Base-by-base conservation (phyloP, 192 early-diverging fungal species). In the Rhizophagus sp. region DNA sequence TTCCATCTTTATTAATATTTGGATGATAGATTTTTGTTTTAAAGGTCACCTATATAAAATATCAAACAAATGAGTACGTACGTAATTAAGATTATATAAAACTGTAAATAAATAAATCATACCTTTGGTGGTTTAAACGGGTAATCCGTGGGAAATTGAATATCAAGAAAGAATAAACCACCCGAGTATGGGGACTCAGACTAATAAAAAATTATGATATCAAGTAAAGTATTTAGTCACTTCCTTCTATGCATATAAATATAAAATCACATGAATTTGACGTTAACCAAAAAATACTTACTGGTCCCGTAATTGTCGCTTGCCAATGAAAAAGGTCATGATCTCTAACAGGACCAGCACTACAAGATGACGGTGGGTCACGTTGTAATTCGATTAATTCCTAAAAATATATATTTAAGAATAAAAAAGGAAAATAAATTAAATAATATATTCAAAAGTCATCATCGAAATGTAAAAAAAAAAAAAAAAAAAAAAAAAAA, bases 311-410 rank as follows among this genome's bases (percentile, higher is more conserved):
- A 97, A 41, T 41, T 41, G 39, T 41, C 39, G 39, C 39, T 41
- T 41, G 39, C 39, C 39, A 41, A 41, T 41, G 39, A 41, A 8
- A 41, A 41, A 41, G 39, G 39, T 41, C 39, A 0, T n/a, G n/a
- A n/a, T 41, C 39, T 5, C 6, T 8, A 41, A 41, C 7, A 0
- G 39, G 39, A 0, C 39, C 39, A 41, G 39, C 39, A 41, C 39
- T 41, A 41, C 39, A 41, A 41, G 7, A 41, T 41, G 39, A 41
- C 6, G 39, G 97, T 68, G 97, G 97, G 90, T 98, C 97, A 83
- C 94, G 92, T 82, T 91, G 93, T 86, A 99, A 92, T 88, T 99
- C 97, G 87, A 88, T 88, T 85, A 98, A 88, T 89, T 99, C 94
- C 93, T 95, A 86, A 63, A 8, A 41, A 0, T 8, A 6, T 1